Evolutionary conservation across 441 rosid genomes (phyloP).

Genomic region (Pelargonium citronellum): DNA sequence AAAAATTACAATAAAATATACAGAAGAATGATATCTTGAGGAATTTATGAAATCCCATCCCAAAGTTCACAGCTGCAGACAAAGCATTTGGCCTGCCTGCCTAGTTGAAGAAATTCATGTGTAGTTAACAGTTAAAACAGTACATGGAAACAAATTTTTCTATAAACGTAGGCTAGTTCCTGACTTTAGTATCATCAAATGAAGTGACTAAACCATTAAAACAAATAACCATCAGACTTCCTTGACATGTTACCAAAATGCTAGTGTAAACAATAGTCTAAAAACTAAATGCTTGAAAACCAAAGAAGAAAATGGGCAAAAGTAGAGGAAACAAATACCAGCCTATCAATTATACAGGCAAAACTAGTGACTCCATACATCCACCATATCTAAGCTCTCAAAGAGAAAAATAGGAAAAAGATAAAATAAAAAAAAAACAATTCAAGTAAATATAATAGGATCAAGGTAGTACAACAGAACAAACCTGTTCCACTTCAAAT

Average conservation of each 20-base stretch:
- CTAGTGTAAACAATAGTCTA: background rate
- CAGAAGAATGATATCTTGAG: background rate
- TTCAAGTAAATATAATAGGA: background rate
- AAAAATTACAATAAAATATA: background rate
- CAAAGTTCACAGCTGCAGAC: background rate
- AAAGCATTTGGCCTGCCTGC: too few relatives aligned
- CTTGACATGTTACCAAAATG: background rate
- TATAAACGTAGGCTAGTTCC: too few relatives aligned
- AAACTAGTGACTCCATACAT: too few relatives aligned
- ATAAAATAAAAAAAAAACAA: background rate
- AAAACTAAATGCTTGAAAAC: background rate
- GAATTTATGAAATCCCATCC: background rate
- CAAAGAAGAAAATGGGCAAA: too few relatives aligned
- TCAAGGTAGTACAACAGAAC: background rate
- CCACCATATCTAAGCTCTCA: background rate
- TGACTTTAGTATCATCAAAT: too few relatives aligned
- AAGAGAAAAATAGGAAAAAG: too few relatives aligned
- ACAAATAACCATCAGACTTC: background rate
- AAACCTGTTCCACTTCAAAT: constrained; percentile 74
- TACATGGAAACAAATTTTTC: too few relatives aligned
- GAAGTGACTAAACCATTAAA: too few relatives aligned
- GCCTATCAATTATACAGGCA: too few relatives aligned
- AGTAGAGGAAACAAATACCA: too few relatives aligned
- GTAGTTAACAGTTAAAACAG: too few relatives aligned
- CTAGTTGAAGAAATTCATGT: background rate